A percentile compares a stretch with the other conserved stretches of the same genome.
These are phyloP conservation scores for Remersonia thermophila DNA, from an alignment of 2,329 filamentous ascomycete species.

Conservation along the genomic window DNA sequence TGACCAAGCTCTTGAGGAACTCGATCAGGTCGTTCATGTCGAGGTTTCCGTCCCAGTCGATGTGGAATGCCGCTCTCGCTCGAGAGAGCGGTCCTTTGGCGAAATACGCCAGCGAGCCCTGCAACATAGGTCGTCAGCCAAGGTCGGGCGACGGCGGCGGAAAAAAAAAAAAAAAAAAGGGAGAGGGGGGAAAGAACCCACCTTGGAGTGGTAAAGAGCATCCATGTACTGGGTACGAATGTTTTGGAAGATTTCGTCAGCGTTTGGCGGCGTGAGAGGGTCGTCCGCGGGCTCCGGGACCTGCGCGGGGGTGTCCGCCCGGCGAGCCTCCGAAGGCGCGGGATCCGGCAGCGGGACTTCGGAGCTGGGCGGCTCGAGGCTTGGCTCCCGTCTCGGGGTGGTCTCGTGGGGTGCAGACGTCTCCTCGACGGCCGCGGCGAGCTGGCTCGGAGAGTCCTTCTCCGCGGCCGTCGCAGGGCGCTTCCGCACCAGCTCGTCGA, in stretches of 20 bases:
- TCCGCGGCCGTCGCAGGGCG: constrained; percentile 33
- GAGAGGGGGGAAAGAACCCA: too few relatives aligned
- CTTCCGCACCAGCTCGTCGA: constrained; percentile 49
- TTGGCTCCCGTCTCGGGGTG: not conserved
- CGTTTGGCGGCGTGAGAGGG: constrained; percentile 26
- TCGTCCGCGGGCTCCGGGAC: constrained; percentile 11
- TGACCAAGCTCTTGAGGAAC: constrained; percentile 57
- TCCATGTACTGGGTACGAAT: constrained; percentile 48
- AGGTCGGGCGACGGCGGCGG: constrained; percentile 9
- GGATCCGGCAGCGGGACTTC: not conserved
- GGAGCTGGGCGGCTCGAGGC: not conserved
- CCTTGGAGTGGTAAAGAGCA: constrained; percentile 51
- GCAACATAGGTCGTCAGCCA: too few relatives aligned
- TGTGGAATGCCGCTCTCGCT: constrained; percentile 57
- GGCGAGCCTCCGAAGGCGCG: not conserved
- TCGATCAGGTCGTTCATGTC: constrained; percentile 51
- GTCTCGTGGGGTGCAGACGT: constrained; percentile 1
- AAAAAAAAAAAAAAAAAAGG: constrained; percentile 15
- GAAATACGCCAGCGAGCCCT: constrained; percentile 73
- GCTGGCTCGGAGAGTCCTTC: constrained; percentile 16
- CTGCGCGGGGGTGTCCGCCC: not conserved
- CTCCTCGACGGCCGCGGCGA: constrained; percentile 2
- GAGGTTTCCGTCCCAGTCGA: constrained; percentile 47
- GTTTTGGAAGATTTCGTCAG: constrained; percentile 43
- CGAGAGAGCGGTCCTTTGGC: constrained; percentile 70